A percentile compares a stretch with the other conserved stretches of the same genome.
phyloP scores from a whole-genome alignment of 1,139 yeast genomes.

The Pneumocystis carinii region DNA sequence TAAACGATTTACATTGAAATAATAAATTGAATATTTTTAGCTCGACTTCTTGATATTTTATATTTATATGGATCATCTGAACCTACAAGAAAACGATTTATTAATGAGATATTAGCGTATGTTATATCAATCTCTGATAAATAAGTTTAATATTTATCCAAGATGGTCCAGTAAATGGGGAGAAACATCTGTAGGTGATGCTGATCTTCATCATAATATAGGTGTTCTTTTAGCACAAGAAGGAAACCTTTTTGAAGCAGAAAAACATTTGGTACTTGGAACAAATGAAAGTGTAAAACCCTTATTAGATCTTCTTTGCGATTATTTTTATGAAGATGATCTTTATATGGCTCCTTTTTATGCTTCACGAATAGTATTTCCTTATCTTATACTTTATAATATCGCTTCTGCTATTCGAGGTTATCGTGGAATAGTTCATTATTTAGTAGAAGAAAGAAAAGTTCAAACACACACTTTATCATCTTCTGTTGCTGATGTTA shows the following conservation, averaged over 20 bases:
- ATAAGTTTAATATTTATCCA: neutral
- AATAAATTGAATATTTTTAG: neutral
- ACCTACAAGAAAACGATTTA: neutral
- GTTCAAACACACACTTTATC: neutral
- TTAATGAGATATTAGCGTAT: neutral
- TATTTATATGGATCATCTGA: neutral
- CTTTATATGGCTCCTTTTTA: constrained; percentile 36
- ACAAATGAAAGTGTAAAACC: constrained; percentile 42
- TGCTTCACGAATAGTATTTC: constrained; percentile 49
- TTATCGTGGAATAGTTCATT: constrained; percentile 12
- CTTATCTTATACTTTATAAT: constrained; percentile 52
- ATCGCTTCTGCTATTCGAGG: constrained; percentile 34
- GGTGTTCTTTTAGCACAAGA: constrained; percentile 43
- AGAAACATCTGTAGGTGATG: constrained; percentile 50
- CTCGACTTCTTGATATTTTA: neutral
- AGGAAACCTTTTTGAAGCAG: constrained; percentile 34
- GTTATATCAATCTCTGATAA: neutral
- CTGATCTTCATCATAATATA: constrained; percentile 56
- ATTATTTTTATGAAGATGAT: constrained; percentile 36
- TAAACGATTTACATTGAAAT: neutral
- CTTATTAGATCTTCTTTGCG: constrained; percentile 40
- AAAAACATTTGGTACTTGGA: constrained; percentile 52
- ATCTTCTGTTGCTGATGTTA: constrained; percentile 11
- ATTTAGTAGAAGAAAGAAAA: neutral
- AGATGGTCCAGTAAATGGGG: constrained; percentile 44